Percentiles rank a stretch among this genome's conserved stretches.
phyloP scores from a whole-genome alignment of 1,139 yeast genomes.

The Pichia sp. region DNA sequence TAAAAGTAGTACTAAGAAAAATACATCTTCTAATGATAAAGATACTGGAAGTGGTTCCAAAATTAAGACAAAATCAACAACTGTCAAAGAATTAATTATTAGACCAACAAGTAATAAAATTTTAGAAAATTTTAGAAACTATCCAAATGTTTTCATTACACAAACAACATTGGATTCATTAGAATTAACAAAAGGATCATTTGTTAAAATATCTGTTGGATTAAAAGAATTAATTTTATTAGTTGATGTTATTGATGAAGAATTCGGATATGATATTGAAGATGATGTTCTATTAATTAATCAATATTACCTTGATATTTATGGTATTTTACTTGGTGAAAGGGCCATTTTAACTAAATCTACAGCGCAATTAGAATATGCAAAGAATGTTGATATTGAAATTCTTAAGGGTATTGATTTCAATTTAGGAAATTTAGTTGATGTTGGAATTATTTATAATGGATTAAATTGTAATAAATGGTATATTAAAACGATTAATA shows the following conservation, averaged over 20 bases:
- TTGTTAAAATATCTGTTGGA: slow-evolving; percentile 45
- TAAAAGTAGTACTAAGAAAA: slow-evolving; percentile 2
- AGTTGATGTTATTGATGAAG: slow-evolving; percentile 38
- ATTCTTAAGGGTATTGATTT: background rate
- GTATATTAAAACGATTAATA: slow-evolving; percentile 22
- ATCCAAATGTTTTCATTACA: slow-evolving; percentile 35
- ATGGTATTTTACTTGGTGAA: slow-evolving; percentile 68
- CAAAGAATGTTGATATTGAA: slow-evolving; percentile 16
- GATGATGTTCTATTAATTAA: slow-evolving; percentile 53
- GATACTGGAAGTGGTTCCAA: slow-evolving; percentile 15
- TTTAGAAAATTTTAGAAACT: slow-evolving; percentile 34
- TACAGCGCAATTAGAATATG: slow-evolving; percentile 40
- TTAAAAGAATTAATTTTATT: slow-evolving; percentile 43
- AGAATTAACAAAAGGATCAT: slow-evolving; percentile 49
- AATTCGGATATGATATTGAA: slow-evolving; percentile 31
- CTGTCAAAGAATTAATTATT: slow-evolving; percentile 40
- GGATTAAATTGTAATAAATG: slow-evolving; percentile 18
- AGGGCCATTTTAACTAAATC: slow-evolving; percentile 47
- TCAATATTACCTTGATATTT: slow-evolving; percentile 41
- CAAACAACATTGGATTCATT: slow-evolving; percentile 46
- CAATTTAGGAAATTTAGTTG: slow-evolving; percentile 22
- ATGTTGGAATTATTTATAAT: slow-evolving; percentile 24
- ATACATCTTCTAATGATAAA: slow-evolving; percentile 8
- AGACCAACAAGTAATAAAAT: slow-evolving; percentile 42
- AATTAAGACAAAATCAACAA: slow-evolving; percentile 43